These are phyloP conservation scores for Hymenoscyphus albidus DNA, from an alignment of 2,329 filamentous ascomycete species.

Conservation along the genomic window DNA sequence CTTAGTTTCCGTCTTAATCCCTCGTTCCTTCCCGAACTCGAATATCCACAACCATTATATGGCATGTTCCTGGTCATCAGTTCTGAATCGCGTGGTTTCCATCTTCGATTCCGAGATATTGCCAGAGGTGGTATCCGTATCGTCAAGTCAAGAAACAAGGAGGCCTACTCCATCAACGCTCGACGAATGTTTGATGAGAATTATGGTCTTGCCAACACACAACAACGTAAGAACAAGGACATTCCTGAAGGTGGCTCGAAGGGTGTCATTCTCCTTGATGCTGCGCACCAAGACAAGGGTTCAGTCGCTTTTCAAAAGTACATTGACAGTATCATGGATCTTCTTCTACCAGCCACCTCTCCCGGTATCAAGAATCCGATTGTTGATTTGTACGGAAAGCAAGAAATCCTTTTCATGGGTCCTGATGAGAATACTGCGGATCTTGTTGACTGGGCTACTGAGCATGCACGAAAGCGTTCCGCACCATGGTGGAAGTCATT, in stretches of 20 bases:
- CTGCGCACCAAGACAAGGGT: constrained; percentile 89
- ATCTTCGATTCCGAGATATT: constrained; percentile 95
- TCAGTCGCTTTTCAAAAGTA: constrained; percentile 97
- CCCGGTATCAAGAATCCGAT: constrained; percentile 99
- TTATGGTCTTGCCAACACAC: constrained; percentile 95
- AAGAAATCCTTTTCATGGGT: constrained; percentile 98
- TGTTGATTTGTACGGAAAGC: constrained; percentile 88
- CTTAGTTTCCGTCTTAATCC: constrained; percentile 93
- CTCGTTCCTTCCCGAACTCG: constrained; percentile 79
- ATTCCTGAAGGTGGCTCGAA: constrained; percentile 98
- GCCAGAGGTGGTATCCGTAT: constrained; percentile 96
- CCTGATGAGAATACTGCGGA: constrained; percentile 98
- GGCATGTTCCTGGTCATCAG: constrained; percentile 99
- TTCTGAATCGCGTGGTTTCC: constrained; percentile 94
- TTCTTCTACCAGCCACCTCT: constrained; percentile 82
- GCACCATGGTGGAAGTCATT: constrained; percentile 99
- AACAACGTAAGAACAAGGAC: constrained; percentile 99
- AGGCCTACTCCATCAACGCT: constrained; percentile 94
- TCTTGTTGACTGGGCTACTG: constrained; percentile 96
- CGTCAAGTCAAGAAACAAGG: constrained; percentile 94
- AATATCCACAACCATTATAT: constrained; percentile 90
- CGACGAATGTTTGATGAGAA: constrained; percentile 98
- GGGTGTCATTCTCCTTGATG: constrained; percentile 91
- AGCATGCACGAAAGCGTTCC: constrained; percentile 80
- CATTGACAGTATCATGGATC: constrained; percentile 96